Conservation (phyloP, 2,329 filamentous ascomycete genomes). For the Trichophyton mentagrophytes region DNA sequence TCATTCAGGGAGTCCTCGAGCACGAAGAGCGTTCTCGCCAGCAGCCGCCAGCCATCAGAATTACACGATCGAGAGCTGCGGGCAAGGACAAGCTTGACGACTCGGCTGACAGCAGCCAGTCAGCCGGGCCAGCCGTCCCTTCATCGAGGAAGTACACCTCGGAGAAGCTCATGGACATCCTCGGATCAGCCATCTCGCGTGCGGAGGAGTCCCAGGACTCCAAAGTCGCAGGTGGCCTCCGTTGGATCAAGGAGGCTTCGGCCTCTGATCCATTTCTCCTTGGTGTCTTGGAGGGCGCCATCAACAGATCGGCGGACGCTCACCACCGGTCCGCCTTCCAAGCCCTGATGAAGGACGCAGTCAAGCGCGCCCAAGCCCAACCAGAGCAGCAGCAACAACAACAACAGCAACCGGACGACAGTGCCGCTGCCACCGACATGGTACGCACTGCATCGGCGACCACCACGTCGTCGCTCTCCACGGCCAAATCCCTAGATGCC, state of each 20-base stretch:
- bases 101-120: constrained; percentile 9
- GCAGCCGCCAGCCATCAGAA: neutral
- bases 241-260: constrained; percentile 20
- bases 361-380: constrained; percentile 13
- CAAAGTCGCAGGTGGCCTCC: constrained; percentile 20
- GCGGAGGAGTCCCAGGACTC: constrained; percentile 21
- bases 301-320: constrained; percentile 18
- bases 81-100: constrained; percentile 10
- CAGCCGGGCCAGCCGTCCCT: constrained; percentile 8
- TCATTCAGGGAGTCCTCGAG: constrained; percentile 4
- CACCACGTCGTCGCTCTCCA: constrained; percentile 26
- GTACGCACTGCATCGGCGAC: constrained; percentile 16
- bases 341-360: constrained; percentile 20
- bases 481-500: constrained; percentile 27
- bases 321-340: constrained; percentile 22
- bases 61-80: constrained; percentile 9
- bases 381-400: too few species aligned
- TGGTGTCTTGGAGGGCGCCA: constrained; percentile 20
- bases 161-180: constrained; percentile 19
- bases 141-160: constrained; percentile 18
- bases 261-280: constrained; percentile 22
- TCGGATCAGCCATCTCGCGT: constrained; percentile 19
- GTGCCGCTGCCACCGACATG: constrained; percentile 11
- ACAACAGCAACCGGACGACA: constrained; percentile 3
- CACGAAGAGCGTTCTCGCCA: constrained; percentile 6